Percentiles rank a stretch among this genome's conserved stretches.
phyloP scores from a whole-genome alignment of 208 protist species.

The Tritrichomonas musculus region DNA sequence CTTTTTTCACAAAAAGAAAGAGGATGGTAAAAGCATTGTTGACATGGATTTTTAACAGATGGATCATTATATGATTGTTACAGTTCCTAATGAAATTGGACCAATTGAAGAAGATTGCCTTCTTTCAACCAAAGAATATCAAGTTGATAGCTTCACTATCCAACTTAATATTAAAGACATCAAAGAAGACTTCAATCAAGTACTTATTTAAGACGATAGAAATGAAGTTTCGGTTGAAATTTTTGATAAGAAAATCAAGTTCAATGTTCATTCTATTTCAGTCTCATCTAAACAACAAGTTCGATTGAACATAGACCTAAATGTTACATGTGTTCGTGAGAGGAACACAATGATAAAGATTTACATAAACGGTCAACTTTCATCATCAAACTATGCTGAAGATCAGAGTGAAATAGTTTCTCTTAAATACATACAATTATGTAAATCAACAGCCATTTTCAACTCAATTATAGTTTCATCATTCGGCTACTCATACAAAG shows the following conservation, averaged over 20 bases:
- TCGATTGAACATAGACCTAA: not conserved
- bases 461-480: not conserved
- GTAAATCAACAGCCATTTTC: not conserved
- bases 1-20: too few relatives aligned
- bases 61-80: not conserved
- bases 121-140: not conserved
- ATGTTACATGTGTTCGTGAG: not conserved
- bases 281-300: not conserved
- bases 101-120: not conserved
- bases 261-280: not conserved
- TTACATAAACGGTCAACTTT: not conserved
- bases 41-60: too few relatives aligned
- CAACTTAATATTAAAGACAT: not conserved
- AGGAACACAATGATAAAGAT: slow-evolving; percentile 10
- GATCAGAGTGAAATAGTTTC: not conserved
- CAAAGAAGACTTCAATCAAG: not conserved
- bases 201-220: not conserved
- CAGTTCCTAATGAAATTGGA: not conserved
- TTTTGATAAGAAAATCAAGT: not conserved
- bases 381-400: not conserved
- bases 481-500: not conserved
- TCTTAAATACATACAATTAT: not conserved
- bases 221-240: not conserved
- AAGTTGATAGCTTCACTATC: not conserved
- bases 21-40: too few relatives aligned